A percentile compares a stretch with the other conserved stretches of the same genome.
Evolutionary conservation across 2,329 filamentous ascomycete species (phyloP).

Genomic region (Graphilbum ipis-grandicollis): DNA sequence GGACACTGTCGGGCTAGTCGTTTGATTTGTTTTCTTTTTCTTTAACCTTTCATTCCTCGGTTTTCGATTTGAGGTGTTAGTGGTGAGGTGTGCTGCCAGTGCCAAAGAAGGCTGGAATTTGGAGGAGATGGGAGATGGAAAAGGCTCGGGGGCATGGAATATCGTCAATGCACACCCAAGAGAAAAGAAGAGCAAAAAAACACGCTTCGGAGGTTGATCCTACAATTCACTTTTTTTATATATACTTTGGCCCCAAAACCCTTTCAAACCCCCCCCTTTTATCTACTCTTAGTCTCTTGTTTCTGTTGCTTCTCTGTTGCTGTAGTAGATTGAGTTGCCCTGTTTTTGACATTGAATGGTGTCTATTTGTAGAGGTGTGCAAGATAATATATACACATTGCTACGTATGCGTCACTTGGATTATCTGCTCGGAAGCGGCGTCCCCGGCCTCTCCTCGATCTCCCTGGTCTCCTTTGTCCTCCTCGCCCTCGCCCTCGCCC

Average conservation of each 20-base stretch:
- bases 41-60: too few species aligned
- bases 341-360: too few species aligned
- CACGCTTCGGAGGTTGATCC: slow-evolving; percentile 36
- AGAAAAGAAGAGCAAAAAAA: too few species aligned
- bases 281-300: too few species aligned
- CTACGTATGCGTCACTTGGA: too few species aligned
- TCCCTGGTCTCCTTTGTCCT: slow-evolving; percentile 1
- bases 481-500: slow-evolving; percentile 8
- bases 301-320: slow-evolving; percentile 11
- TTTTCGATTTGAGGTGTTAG: neutral
- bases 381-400: too few species aligned
- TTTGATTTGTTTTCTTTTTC: neutral
- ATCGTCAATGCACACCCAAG: slow-evolving; percentile 11
- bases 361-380: too few species aligned
- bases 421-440: too few species aligned
- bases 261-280: too few species aligned
- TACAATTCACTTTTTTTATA: slow-evolving; percentile 34
- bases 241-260: slow-evolving; percentile 25
- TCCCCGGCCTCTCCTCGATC: slow-evolving; percentile 3
- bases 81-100: slow-evolving; percentile 3
- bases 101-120: slow-evolving; percentile 16
- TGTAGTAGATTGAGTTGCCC: slow-evolving; percentile 11
- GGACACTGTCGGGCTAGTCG: neutral
- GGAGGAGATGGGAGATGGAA: slow-evolving; percentile 12
- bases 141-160: slow-evolving; percentile 23